Evolutionary conservation across 2,329 filamentous ascomycete species (phyloP).

Genomic region (Microcyclospora pomicola): DNA sequence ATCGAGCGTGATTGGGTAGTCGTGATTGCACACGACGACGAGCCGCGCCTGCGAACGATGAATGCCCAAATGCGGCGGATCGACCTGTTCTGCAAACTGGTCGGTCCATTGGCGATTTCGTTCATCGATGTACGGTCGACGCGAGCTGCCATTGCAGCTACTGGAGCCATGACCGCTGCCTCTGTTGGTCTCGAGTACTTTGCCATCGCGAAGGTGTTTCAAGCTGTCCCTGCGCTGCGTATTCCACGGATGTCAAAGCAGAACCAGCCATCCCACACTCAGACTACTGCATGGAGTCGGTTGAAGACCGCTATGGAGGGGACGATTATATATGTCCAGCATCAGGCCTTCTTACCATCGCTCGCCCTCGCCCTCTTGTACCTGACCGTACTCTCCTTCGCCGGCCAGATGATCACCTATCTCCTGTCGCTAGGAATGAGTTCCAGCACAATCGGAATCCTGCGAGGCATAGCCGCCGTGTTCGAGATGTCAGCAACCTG

Average conservation of each 20-base stretch:
- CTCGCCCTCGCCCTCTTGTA: constrained; percentile 47
- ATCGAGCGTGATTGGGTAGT: constrained; percentile 58
- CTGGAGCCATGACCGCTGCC: constrained; percentile 35
- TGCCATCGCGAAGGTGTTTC: constrained; percentile 34
- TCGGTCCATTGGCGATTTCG: constrained; percentile 40
- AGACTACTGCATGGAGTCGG: neutral
- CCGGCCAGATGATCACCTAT: constrained; percentile 52
- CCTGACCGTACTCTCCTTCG: constrained; percentile 46
- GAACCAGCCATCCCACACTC: constrained; percentile 1
- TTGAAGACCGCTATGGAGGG: constrained; percentile 8
- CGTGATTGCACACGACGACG: constrained; percentile 33
- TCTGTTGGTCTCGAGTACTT: constrained; percentile 41
- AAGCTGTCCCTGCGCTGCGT: constrained; percentile 19
- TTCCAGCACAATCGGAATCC: constrained; percentile 38
- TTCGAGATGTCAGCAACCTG: constrained; percentile 50
- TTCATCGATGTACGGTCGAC: constrained; percentile 37
- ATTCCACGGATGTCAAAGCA: neutral
- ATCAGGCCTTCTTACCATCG: constrained; percentile 46
- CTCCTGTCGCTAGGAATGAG: constrained; percentile 42
- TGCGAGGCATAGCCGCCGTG: constrained; percentile 38
- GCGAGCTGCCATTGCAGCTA: constrained; percentile 34
- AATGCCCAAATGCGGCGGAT: constrained; percentile 49
- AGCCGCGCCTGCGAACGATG: constrained; percentile 21
- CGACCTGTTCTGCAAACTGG: constrained; percentile 44
- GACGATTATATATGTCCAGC: constrained; percentile 34